Evolutionary conservation across 176 grass and related monocot genomes (phyloP), one percentile per base, ranked within the genome.

Genomic region (Ampelocalamus luodianensis): DNA sequence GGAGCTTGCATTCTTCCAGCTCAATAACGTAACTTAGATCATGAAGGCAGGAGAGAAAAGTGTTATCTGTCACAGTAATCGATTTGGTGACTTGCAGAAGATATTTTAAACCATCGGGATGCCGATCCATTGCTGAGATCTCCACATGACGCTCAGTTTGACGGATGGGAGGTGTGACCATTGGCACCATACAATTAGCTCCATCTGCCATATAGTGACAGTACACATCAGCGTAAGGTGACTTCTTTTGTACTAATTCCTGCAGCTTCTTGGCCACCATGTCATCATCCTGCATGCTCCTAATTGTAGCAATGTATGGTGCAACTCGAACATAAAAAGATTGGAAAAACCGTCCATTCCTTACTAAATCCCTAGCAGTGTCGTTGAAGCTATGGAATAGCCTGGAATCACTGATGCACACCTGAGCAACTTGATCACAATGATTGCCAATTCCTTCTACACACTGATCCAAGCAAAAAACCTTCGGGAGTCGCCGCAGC

Each of bases 21-120:
- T 24, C 5, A 0, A 1, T 0, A 0, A 88, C 34, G 13, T 0
- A 0, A n/a, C 54, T 29, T 0, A 62, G 18, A 15, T n/a, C 0
- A 55, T 0, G 0, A 38, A 83, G 75, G 0, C 0, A 0, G 0
- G 0, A 8, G 0, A 88, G 6, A n/a, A 6, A 76, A 44, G 11
- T n/a, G 17, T 84, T 80, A 49, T 4, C 7, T 18, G 0, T 74
- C 81, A 89, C 18, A 6, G 14, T 12, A 0, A 89, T 49, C 0
- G 82, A 89, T 50, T 50, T 89, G 4, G 60, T 67, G 50, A 68
- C 27, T 5, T 4, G 0, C 0, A 75, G 60, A 64, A 89, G 68
- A 17, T 0, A 0, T 0, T 0, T 0, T 17, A 89, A 55, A 80
- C 75, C 87, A 39, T 13, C 0, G 5, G 39, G 7, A 74, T 15